Conservation (phyloP, 164 flowering plant genomes). For the Amborella trichopoda region DNA sequence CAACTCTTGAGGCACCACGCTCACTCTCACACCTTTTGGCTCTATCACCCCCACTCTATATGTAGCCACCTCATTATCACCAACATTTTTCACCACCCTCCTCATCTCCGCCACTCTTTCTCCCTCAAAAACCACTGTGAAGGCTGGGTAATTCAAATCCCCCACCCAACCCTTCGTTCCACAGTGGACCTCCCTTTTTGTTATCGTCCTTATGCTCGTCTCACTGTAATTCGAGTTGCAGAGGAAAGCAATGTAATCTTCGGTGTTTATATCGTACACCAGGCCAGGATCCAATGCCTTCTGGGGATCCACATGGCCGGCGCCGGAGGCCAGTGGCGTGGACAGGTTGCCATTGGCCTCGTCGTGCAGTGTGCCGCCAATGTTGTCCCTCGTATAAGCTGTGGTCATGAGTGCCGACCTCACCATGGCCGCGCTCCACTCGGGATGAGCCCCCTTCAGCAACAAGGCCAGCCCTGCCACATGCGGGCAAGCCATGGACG, state of each 20-base stretch:
- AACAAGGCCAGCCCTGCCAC: slow-evolving; percentile 30
- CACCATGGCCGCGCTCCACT: slow-evolving; percentile 39
- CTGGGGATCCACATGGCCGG: slow-evolving; percentile 26
- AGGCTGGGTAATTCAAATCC: slow-evolving; percentile 43
- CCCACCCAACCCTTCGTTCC: slow-evolving; percentile 10
- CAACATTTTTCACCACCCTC: slow-evolving; percentile 8
- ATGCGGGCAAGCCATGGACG: slow-evolving; percentile 65
- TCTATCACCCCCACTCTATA: slow-evolving; percentile 2
- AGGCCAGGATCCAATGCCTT: slow-evolving; percentile 38
- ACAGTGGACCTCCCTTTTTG: slow-evolving; percentile 14
- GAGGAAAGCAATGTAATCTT: slow-evolving; percentile 35
- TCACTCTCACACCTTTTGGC: slow-evolving; percentile 1
- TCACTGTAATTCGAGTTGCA: slow-evolving; percentile 22
- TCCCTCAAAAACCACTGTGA: slow-evolving; percentile 14
- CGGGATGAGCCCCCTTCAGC: slow-evolving; percentile 41
- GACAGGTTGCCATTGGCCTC: slow-evolving; percentile 23
- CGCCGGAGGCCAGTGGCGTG: slow-evolving; percentile 26
- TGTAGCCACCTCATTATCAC: slow-evolving; percentile 1
- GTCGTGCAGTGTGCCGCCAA: slow-evolving; percentile 8
- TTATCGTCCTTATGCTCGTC: slow-evolving; percentile 14
- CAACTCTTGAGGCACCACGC: slow-evolving; percentile 5
- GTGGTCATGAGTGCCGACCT: slow-evolving; percentile 41
- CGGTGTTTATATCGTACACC: slow-evolving; percentile 22
- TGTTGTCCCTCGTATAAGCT: slow-evolving; percentile 11
- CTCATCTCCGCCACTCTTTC: neutral